Base-by-base conservation (phyloP, 2,329 filamentous ascomycete genomes). In the Teratosphaeria viscida region DNA sequence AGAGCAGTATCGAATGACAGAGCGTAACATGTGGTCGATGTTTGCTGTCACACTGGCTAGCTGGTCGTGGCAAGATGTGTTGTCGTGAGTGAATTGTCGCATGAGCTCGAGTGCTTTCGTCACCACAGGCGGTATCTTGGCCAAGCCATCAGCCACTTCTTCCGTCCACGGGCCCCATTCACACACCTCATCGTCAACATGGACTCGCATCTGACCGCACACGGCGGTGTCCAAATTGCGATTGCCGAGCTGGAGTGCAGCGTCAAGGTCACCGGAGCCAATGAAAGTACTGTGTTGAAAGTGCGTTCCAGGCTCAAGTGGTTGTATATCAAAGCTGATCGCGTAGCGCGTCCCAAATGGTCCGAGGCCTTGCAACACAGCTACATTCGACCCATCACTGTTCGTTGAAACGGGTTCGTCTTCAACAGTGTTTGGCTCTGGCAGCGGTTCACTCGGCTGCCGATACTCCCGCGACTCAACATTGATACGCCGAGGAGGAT, bases 261-360 rank as follows among this genome's bases (percentile, higher is more conserved):
- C 74, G 16, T 71, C 67, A 54, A 85, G 77, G 29, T 81, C 78
- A 2, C 81, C 81, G 63, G 81, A 82, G 32, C 83, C 83, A 60
- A 85, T 74, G 61, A 85, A 82, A 4, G 82, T 84, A 54, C 73
- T 76, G 52, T 77, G 70, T 61, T 82, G 79, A 62, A 85, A 85
- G 65, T 78, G 83, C 0, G 79, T 82, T 1, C 79, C 82, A 6
- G 74, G 62, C 8, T 71, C 72, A 7, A 85, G 68, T 27, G 80
- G 78, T 5, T 67, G 67, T 8, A 83, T 70, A 57, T 81, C 79
- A 60, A 85, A 85, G 62, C 80, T 78, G 11, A 74, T 73, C 1
- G 81, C 71, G 63, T 83, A 84, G 23, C 73, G 72, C 3, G 75
- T 75, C 34, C 78, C 78, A 64, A 75, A 79, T n/a, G 75, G 72